Evolutionary conservation across 768 basidiomycete genomes (phyloP).

Genomic region (Udeniomyces megalosporus): DNA sequence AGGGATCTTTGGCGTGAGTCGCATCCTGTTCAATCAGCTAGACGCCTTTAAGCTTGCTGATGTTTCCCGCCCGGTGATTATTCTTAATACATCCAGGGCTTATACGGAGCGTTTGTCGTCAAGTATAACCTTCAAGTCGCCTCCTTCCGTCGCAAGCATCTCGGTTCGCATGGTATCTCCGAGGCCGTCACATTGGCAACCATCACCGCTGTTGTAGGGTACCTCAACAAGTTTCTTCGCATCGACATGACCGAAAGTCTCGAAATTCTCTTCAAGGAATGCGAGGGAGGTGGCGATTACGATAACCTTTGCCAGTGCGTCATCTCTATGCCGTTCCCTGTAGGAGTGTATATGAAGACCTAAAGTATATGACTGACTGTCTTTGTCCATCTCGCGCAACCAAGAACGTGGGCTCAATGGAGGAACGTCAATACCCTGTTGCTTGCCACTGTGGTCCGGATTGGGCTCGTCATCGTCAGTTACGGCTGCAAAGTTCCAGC

Average conservation of each 20-base stretch:
- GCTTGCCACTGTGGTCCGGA: slow-evolving; percentile 77
- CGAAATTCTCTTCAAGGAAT: slow-evolving; percentile 87
- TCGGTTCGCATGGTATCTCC: slow-evolving; percentile 63
- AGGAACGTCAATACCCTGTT: slow-evolving; percentile 81
- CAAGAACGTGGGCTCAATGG: slow-evolving; percentile 79
- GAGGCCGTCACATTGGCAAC: slow-evolving; percentile 79
- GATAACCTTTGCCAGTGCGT: slow-evolving; percentile 89
- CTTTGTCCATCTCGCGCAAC: background rate
- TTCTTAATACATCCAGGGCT: slow-evolving; percentile 41
- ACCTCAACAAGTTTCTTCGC: slow-evolving; percentile 82
- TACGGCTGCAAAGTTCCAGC: slow-evolving; percentile 95
- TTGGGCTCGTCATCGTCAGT: slow-evolving; percentile 68
- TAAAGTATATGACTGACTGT: background rate
- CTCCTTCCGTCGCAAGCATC: slow-evolving; percentile 80
- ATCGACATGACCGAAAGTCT: slow-evolving; percentile 97
- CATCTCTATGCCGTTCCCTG: no score
- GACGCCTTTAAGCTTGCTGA: background rate
- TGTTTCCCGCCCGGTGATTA: background rate
- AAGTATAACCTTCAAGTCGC: slow-evolving; percentile 93
- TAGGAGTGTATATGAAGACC: background rate
- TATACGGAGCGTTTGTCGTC: slow-evolving; percentile 92
- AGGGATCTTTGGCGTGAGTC: slow-evolving; percentile 78
- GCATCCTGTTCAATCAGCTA: background rate
- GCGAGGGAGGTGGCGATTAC: slow-evolving; percentile 81
- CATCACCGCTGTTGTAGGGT: slow-evolving; percentile 79